These are phyloP conservation scores for Theileria annulata DNA, from an alignment of 169 alveolate genomes.

Conservation along the genomic window DNA sequence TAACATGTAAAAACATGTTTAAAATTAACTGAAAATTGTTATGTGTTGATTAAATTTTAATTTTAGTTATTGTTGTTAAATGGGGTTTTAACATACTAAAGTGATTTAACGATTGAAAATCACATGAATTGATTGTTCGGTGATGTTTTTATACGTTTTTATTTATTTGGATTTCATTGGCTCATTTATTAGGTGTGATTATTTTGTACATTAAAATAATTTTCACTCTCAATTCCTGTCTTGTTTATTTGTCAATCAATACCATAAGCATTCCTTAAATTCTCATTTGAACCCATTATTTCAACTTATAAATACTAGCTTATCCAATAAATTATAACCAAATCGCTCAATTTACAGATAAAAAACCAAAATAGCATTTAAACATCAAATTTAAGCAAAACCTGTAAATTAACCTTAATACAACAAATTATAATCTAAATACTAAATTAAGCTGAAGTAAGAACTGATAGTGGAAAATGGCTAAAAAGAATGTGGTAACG, in stretches of 20 bases:
- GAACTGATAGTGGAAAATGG: conserved; percentile 8
- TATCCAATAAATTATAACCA: background rate
- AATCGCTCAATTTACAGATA: background rate
- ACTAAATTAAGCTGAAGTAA: no score
- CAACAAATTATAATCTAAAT: no score
- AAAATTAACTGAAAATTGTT: background rate
- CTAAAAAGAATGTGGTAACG: conserved; percentile 67
- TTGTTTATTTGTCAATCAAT: background rate
- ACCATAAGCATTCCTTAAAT: background rate
- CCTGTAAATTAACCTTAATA: no score
- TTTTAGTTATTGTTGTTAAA: background rate
- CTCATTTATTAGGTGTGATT: background rate
- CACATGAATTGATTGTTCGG: background rate
- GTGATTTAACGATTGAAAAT: background rate
- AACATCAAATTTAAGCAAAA: no score
- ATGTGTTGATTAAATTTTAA: background rate
- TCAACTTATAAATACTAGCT: background rate
- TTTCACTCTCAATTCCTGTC: background rate
- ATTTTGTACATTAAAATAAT: background rate
- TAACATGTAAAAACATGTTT: background rate
- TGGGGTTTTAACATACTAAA: background rate
- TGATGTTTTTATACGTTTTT: background rate
- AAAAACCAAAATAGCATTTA: background rate
- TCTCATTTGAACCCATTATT: background rate
- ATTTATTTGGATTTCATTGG: background rate